A percentile compares a stretch with the other conserved stretches of the same genome.
These are phyloP conservation scores for Ensete glaucum DNA, from an alignment of 176 grass and related monocot species.

Conservation along the genomic window DNA sequence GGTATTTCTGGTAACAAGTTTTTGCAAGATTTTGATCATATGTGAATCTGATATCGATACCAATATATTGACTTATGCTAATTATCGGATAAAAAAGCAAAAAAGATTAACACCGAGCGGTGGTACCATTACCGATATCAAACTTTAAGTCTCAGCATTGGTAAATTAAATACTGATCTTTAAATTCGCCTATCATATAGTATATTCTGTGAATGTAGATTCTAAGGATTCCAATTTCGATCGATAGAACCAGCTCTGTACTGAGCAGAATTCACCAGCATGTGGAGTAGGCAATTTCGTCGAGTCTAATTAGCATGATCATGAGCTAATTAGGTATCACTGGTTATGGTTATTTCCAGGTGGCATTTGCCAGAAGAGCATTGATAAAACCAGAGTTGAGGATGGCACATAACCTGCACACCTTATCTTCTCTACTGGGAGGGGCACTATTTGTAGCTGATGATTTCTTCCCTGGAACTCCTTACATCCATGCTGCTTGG, in stretches of 20 bases:
- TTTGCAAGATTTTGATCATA: too few species aligned
- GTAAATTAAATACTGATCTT: too few species aligned
- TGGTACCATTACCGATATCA: too few species aligned
- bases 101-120: too few species aligned
- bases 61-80: too few species aligned
- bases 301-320: not conserved
- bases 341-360: slow-evolving; percentile 25
- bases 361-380: slow-evolving; percentile 77
- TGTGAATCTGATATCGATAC: too few species aligned
- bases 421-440: slow-evolving; percentile 68
- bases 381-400: slow-evolving; percentile 64
- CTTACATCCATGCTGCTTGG: slow-evolving; percentile 90
- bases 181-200: too few species aligned
- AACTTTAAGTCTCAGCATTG: too few species aligned
- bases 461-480: slow-evolving; percentile 61
- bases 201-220: too few species aligned
- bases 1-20: not conserved
- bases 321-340: not conserved
- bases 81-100: too few species aligned
- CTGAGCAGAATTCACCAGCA: not conserved
- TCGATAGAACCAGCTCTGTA: too few species aligned
- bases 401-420: slow-evolving; percentile 83
- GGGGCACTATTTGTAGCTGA: slow-evolving; percentile 79
- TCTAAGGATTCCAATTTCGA: too few species aligned
- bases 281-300: not conserved